phyloP scores from a whole-genome alignment of 2,329 filamentous ascomycete genomes.

The Acephala macrosclerotiorum region DNA sequence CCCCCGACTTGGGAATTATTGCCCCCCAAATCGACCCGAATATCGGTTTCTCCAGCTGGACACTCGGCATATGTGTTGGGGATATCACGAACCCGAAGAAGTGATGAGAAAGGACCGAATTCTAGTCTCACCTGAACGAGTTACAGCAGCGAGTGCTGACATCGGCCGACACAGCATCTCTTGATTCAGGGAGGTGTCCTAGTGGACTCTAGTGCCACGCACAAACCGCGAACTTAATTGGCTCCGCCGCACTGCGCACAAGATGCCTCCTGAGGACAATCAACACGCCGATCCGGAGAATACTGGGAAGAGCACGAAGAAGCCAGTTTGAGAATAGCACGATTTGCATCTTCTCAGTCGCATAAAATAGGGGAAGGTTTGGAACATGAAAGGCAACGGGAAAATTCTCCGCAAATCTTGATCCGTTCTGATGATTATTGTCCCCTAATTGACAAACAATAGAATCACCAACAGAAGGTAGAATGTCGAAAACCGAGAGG shows the following conservation, averaged over 20 bases:
- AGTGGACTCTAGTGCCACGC: background rate
- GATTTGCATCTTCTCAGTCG: conserved; percentile 2
- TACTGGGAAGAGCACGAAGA: background rate
- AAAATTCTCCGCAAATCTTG: background rate
- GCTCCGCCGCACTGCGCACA: conserved; percentile 6
- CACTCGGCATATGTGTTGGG: background rate
- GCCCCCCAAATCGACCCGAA: background rate
- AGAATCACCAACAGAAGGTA: background rate
- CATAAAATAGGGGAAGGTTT: conserved; percentile 1
- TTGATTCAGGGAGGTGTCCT: background rate
- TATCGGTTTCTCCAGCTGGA: too few relatives aligned
- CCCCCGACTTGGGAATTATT: background rate
- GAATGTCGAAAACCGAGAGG: background rate
- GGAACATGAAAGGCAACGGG: background rate
- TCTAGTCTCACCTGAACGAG: background rate
- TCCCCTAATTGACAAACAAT: too few relatives aligned
- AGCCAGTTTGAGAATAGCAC: background rate
- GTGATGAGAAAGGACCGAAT: background rate
- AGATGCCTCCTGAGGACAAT: background rate
- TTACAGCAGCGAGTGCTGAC: background rate
- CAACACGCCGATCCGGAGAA: conserved; percentile 2
- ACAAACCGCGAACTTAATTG: background rate
- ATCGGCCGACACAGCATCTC: background rate
- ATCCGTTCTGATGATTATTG: too few relatives aligned
- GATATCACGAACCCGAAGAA: background rate